These are phyloP conservation scores for Hymenoscyphus albidus DNA, from an alignment of 2,329 filamentous ascomycete genomes.

Conservation along the genomic window DNA sequence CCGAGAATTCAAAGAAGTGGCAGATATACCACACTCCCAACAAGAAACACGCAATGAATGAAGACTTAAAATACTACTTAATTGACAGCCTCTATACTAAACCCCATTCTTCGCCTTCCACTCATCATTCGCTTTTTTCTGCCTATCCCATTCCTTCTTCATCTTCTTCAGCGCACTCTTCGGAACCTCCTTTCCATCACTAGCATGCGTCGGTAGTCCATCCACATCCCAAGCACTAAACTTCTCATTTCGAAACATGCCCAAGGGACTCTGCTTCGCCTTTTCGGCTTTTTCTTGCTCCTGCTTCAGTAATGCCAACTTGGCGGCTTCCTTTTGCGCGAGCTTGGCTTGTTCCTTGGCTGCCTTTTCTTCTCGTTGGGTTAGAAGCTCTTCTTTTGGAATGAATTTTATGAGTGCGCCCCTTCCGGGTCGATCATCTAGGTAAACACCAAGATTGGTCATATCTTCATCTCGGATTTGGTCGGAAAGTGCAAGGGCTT, in stretches of 20 bases:
- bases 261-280: constrained; percentile 51
- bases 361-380: constrained; percentile 55
- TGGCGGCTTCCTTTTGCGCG: constrained; percentile 53
- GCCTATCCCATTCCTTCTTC: constrained; percentile 83
- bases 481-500: constrained; percentile 74
- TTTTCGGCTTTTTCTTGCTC: constrained; percentile 55
- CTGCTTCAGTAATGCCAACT: constrained; percentile 45
- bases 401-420: constrained; percentile 71
- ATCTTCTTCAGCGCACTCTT: constrained; percentile 80
- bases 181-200: constrained; percentile 72
- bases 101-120: constrained; percentile 35
- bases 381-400: constrained; percentile 53
- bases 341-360: constrained; percentile 59
- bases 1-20: too few species aligned
- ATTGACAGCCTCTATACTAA: background rate
- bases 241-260: constrained; percentile 56
- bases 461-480: constrained; percentile 76
- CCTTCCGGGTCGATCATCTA: constrained; percentile 71
- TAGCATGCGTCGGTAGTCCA: constrained; percentile 73
- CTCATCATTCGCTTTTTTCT: constrained; percentile 79
- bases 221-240: constrained; percentile 80
- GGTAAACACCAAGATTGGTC: constrained; percentile 78
- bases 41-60: too few species aligned
- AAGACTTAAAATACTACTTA: too few species aligned
- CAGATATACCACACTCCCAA: too few species aligned